Base-by-base conservation (phyloP, 2,329 filamentous ascomycete species). In the Monosporascus cannonballus region DNA sequence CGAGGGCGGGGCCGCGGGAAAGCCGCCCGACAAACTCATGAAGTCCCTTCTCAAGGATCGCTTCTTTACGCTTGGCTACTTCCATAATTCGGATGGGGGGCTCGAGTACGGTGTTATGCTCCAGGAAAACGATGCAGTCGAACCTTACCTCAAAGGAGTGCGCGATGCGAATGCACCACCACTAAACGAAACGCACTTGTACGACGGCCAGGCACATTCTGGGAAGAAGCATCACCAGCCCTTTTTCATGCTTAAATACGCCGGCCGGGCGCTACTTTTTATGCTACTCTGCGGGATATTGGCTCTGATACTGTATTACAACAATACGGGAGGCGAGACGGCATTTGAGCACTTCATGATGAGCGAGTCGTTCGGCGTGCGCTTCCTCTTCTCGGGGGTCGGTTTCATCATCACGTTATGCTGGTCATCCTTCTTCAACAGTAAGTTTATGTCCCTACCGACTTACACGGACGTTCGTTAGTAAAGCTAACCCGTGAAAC, bases 261-360 rank as follows among this genome's bases (percentile, higher is more conserved):
- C 50, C 6, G 59, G 62, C 15, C 56, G 64, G 44, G 24, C 56
- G 18, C 38, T 61, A 17, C 61, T 66, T 27, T 41, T 69, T 22
- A 45, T 65, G 2, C 53, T 69, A 2, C 47, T 69, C 4, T 61
- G 59, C 6, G 61, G 64, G 0, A 38, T 70, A 15, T 52, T 72
- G 34, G 56, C 60, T 6, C 44, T 73, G 6, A 67, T 73, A 20
- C 52, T 69, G 8, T 73, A 73, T 53, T 74, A 73, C 52, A 62
- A 69, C 42, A 65, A 59, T 38, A 71, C 68, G 0, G 63, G 63
- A 0, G 63, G 61, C 15, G 59, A 71, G 42, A 68, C 67, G 1
- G 55, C 59, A 4, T 76, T 75, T 36, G 71, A 75, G 51, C 57
- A 54, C 1, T 75, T 75, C 52, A 74, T 76, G 67, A 66, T 69